These are phyloP conservation scores for Euryodendron excelsum DNA, from an alignment of 148 eudicot species.

Conservation along the genomic window DNA sequence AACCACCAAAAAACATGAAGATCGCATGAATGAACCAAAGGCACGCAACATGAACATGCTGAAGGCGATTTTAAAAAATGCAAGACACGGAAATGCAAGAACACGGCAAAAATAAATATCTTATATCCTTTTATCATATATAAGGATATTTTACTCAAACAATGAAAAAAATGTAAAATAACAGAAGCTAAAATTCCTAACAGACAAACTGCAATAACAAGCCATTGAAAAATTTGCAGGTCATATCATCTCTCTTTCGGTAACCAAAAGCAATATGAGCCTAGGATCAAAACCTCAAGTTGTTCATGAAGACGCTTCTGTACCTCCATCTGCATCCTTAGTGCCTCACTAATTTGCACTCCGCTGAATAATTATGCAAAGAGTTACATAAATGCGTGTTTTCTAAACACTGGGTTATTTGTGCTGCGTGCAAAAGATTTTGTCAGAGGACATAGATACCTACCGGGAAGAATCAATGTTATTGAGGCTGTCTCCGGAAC, in stretches of 20 bases:
- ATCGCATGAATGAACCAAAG: background rate
- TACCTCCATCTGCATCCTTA: constrained; percentile 93
- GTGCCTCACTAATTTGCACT: constrained; percentile 62
- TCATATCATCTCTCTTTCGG: background rate
- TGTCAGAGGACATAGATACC: constrained; percentile 19
- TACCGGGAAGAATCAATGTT: constrained; percentile 53
- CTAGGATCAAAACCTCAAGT: constrained; percentile 63
- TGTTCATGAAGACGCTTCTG: constrained; percentile 91
- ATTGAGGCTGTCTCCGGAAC: constrained; percentile 36
- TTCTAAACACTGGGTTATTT: background rate
- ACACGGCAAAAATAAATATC: too few relatives aligned
- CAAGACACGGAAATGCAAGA: too few relatives aligned
- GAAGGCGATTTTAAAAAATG: too few relatives aligned
- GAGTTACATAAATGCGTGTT: background rate
- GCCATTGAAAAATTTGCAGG: background rate
- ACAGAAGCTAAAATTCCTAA: background rate
- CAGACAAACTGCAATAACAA: background rate
- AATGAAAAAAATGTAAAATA: too few relatives aligned
- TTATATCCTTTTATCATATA: too few relatives aligned
- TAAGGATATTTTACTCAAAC: too few relatives aligned
- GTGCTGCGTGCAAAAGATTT: background rate
- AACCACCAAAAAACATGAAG: background rate
- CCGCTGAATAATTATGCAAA: constrained; percentile 38
- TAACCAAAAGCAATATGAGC: background rate
- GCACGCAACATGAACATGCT: too few relatives aligned